Percentiles rank a stretch among this genome's conserved stretches.
These are phyloP conservation scores for Tylopilus vinaceipallidus DNA, from an alignment of 768 basidiomycete genomes.

Conservation along the genomic window DNA sequence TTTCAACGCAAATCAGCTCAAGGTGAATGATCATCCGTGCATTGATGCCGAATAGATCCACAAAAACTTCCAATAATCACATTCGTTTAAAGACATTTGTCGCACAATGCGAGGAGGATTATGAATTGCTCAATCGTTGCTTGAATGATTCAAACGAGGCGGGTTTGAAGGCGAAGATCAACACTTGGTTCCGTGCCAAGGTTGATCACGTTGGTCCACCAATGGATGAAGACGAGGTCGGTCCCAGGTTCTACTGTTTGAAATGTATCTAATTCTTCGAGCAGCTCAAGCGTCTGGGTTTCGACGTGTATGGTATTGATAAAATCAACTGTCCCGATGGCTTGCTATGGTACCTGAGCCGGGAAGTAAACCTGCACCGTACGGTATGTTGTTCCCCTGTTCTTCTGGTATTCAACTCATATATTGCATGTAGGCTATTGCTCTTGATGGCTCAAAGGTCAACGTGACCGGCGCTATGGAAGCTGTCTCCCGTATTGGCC, in stretches of 20 bases:
- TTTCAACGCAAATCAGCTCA: slow-evolving; percentile 57
- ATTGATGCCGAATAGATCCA: not conserved
- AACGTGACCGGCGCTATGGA: slow-evolving; percentile 59
- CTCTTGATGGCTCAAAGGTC: slow-evolving; percentile 46
- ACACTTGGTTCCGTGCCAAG: slow-evolving; percentile 63
- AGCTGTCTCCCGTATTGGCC: slow-evolving; percentile 46
- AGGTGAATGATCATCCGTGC: slow-evolving; percentile 46
- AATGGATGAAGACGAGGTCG: slow-evolving; percentile 58
- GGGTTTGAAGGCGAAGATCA: slow-evolving; percentile 52
- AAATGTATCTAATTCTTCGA: slow-evolving; percentile 4
- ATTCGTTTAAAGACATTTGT: slow-evolving; percentile 67
- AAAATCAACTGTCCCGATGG: slow-evolving; percentile 75
- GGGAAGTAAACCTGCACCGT: slow-evolving; percentile 64
- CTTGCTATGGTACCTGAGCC: slow-evolving; percentile 67
- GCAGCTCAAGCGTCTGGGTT: slow-evolving; percentile 60
- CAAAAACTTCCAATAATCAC: not conserved
- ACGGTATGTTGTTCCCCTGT: slow-evolving; percentile 48
- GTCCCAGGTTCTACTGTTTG: slow-evolving; percentile 8
- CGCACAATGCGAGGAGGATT: slow-evolving; percentile 80
- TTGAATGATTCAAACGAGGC: slow-evolving; percentile 62
- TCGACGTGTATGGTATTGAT: slow-evolving; percentile 84
- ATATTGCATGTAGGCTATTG: slow-evolving; percentile 53
- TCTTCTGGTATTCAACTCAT: not conserved
- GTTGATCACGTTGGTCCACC: slow-evolving; percentile 47
- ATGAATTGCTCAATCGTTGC: slow-evolving; percentile 61